Evolutionary conservation across 2,329 filamentous ascomycete genomes (phyloP).

Genomic region (Stemphylium vesicarium): DNA sequence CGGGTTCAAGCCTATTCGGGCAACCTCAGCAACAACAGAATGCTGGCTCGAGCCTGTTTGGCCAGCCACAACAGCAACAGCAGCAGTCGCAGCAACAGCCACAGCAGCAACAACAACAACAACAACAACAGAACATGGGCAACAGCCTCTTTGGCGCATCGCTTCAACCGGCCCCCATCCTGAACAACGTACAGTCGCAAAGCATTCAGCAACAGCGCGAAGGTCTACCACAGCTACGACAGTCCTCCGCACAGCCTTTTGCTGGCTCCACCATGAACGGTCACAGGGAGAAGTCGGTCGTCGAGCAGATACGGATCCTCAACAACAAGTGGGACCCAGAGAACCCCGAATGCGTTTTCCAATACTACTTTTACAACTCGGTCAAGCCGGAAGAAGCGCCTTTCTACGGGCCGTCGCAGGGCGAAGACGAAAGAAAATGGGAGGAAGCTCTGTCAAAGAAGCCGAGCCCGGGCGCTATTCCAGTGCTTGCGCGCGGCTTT

Average conservation of each 20-base stretch:
- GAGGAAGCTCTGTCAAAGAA: constrained; percentile 83
- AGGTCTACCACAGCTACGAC: constrained; percentile 44
- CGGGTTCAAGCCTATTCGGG: constrained; percentile 48
- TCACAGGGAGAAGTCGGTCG: constrained; percentile 70
- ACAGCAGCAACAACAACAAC: constrained; percentile 46
- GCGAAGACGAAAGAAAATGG: constrained; percentile 80
- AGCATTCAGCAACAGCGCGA: constrained; percentile 48
- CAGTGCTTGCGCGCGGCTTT: constrained; percentile 77
- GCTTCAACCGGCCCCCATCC: constrained; percentile 39
- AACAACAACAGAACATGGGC: constrained; percentile 49
- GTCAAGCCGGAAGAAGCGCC: constrained; percentile 76
- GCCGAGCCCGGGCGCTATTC: constrained; percentile 76
- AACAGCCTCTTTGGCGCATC: constrained; percentile 50
- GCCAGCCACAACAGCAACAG: constrained; percentile 51
- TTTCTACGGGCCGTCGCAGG: constrained; percentile 72
- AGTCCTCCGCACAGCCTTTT: constrained; percentile 37
- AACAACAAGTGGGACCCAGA: constrained; percentile 76
- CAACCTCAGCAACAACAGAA: constrained; percentile 50
- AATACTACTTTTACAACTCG: constrained; percentile 87
- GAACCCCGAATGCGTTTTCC: constrained; percentile 73
- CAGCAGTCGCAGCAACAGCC: constrained; percentile 25
- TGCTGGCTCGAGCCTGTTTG: constrained; percentile 49
- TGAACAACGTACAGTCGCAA: constrained; percentile 38
- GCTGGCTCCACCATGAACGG: constrained; percentile 35
- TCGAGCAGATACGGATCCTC: constrained; percentile 75